Evolutionary conservation across 805 yeast genomes (phyloP).

Genomic region (Yamadazyma takamatsuzukensis): DNA sequence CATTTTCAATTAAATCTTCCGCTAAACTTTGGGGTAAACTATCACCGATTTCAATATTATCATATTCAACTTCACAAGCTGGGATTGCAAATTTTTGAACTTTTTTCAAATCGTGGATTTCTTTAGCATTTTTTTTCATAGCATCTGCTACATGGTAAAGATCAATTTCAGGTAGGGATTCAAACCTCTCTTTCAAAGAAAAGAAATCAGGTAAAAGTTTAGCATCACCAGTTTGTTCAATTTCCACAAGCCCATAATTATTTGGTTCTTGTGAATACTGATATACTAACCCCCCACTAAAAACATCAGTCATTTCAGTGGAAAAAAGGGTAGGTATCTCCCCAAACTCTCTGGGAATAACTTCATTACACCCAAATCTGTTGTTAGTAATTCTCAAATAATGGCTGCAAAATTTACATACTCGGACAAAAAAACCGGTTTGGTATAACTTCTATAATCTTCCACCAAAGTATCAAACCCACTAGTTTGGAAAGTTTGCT

Average conservation of each 20-base stretch:
- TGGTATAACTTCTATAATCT: slow-evolving; percentile 63
- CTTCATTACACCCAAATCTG: slow-evolving; percentile 72
- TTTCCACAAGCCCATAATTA: slow-evolving; percentile 70
- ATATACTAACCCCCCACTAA: slow-evolving; percentile 83
- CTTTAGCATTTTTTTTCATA: slow-evolving; percentile 21
- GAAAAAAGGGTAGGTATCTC: slow-evolving; percentile 73
- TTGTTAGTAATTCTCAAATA: slow-evolving; percentile 12
- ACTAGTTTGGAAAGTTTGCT: slow-evolving; percentile 74
- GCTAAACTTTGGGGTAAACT: slow-evolving; percentile 47
- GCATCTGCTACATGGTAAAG: slow-evolving; percentile 18
- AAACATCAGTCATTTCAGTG: slow-evolving; percentile 65
- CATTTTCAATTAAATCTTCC: slow-evolving; percentile 42
- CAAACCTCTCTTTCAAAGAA: slow-evolving; percentile 42
- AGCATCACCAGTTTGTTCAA: slow-evolving; percentile 40
- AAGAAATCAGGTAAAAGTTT: slow-evolving; percentile 42
- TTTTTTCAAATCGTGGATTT: slow-evolving; percentile 17
- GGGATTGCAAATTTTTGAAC: slow-evolving; percentile 18
- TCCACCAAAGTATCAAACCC: slow-evolving; percentile 64
- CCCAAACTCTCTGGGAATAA: slow-evolving; percentile 72
- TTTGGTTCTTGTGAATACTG: slow-evolving; percentile 78
- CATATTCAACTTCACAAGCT: slow-evolving; percentile 29
- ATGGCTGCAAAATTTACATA: slow-evolving; percentile 27
- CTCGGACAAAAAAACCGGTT: slow-evolving; percentile 87
- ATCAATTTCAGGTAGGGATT: slow-evolving; percentile 27
- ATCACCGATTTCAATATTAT: slow-evolving; percentile 34